These are phyloP conservation scores for Lipomyces yamadae DNA, from an alignment of 805 yeast genomes.

Conservation along the genomic window DNA sequence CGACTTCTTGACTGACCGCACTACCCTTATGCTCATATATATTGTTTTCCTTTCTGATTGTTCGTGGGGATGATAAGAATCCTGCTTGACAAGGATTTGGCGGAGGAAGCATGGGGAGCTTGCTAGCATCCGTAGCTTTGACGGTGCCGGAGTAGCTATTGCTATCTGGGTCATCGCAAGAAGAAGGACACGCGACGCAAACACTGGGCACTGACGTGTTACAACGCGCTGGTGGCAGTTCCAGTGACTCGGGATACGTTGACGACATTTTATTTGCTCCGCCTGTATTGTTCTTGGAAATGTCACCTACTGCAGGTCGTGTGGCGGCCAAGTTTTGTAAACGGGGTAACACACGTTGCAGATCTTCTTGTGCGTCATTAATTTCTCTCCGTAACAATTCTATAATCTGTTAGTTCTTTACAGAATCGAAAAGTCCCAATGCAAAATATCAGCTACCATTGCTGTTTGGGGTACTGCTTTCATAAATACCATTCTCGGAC, in stretches of 20 bases:
- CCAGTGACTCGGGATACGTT: background rate
- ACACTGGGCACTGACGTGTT: background rate
- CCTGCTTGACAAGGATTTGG: background rate
- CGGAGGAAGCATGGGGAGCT: background rate
- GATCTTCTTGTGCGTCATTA: conserved; percentile 10
- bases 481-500: background rate
- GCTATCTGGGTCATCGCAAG: background rate
- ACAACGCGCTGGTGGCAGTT: background rate
- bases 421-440: background rate
- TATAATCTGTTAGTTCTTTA: background rate
- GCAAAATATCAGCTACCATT: background rate
- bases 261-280: background rate
- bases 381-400: conserved; percentile 11
- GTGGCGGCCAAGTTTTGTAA: background rate
- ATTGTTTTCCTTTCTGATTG: background rate
- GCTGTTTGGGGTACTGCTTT: background rate
- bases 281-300: background rate
- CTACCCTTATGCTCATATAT: background rate
- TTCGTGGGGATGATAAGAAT: background rate
- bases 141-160: background rate
- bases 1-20: background rate
- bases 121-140: background rate
- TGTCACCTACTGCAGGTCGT: background rate
- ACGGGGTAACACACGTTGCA: conserved; percentile 3
- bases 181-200: background rate